Evolutionary conservation across 2,329 filamentous ascomycete species (phyloP), one percentile per base, ranked within the genome.

Genomic region (Plectosphaerella sp.): DNA sequence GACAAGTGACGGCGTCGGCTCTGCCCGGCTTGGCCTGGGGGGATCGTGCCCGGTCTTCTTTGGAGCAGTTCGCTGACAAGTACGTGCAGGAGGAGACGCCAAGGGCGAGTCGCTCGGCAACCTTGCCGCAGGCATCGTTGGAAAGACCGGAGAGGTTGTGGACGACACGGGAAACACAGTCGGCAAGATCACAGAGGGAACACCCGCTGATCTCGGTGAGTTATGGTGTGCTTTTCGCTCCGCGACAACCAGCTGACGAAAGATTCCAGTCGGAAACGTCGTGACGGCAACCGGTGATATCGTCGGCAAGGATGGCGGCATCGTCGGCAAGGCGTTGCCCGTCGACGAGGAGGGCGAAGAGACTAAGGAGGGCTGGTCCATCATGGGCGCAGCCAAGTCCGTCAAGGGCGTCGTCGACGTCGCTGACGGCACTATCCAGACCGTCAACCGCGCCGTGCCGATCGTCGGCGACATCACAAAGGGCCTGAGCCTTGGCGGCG

Each of bases 71-170:
- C 8, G 28, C 28, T 33, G 28, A 33, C 28, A 33, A 22, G 22
- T 33, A 10, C 8, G 8, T 7, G 28, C 28, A 33, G 28, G 11
- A 43, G n/a, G n/a, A n/a, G 55, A 58, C 35, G 46, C 45, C 36
- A 55, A 57, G 11, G 52, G 53, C 11, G 41, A 54, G 63, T 67
- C 41, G 49, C 59, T 43, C 42, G 68, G 68, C 28, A 61, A 69
- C 49, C 70, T 74, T 12, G 67, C 67, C 45, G 71, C 68, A 16
- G 68, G 72, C 36, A 64, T 70, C 47, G 74, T 77, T 49, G 73
- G 70, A 60, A 71, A 75, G 54, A 59, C 64, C 20, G 75, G 75
- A 15, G 72, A 76, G 15, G 70, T 77, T 16, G 62, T 77, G 37
- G 73, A 77, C 52, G 63, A 71, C 11, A 59, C 70, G 11, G 75